phyloP scores from a whole-genome alignment of 2,329 filamentous ascomycete species.

The Fusarium tuaranense region DNA sequence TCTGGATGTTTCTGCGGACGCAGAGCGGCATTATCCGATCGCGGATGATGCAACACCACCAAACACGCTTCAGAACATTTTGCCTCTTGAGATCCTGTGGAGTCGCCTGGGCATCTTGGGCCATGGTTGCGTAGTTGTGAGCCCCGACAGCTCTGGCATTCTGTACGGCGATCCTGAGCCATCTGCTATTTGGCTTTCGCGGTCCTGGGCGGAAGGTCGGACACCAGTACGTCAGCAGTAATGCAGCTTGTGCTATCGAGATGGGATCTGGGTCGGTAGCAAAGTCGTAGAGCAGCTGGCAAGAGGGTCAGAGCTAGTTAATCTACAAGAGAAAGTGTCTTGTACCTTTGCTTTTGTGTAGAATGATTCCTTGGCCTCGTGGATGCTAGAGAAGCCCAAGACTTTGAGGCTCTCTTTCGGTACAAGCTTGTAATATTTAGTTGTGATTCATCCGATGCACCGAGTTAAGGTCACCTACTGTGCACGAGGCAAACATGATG shows the following conservation, averaged over 20 bases:
- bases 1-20: slow-evolving; percentile 35
- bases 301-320: background rate
- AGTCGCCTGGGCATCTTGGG: background rate
- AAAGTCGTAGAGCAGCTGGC: slow-evolving; percentile 34
- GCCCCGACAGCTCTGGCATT: slow-evolving; percentile 29
- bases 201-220: slow-evolving; percentile 30
- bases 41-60: slow-evolving; percentile 39
- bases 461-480: slow-evolving; percentile 13
- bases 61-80: slow-evolving; percentile 27
- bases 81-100: slow-evolving; percentile 20
- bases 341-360: slow-evolving; percentile 39
- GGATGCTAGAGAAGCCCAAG: slow-evolving; percentile 30
- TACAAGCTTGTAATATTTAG: slow-evolving; percentile 28
- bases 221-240: slow-evolving; percentile 36
- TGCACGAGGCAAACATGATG: slow-evolving; percentile 38
- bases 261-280: slow-evolving; percentile 33
- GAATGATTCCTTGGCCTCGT: slow-evolving; percentile 32
- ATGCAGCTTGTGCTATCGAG: slow-evolving; percentile 31
- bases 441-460: too few species aligned
- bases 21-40: slow-evolving; percentile 35
- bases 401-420: slow-evolving; percentile 23
- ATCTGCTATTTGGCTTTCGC: slow-evolving; percentile 28
- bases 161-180: slow-evolving; percentile 30
- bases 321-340: fast-evolving
- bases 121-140: slow-evolving; percentile 10